Conservation (phyloP, 208 protist species). For the Phytomonas francai region DNA sequence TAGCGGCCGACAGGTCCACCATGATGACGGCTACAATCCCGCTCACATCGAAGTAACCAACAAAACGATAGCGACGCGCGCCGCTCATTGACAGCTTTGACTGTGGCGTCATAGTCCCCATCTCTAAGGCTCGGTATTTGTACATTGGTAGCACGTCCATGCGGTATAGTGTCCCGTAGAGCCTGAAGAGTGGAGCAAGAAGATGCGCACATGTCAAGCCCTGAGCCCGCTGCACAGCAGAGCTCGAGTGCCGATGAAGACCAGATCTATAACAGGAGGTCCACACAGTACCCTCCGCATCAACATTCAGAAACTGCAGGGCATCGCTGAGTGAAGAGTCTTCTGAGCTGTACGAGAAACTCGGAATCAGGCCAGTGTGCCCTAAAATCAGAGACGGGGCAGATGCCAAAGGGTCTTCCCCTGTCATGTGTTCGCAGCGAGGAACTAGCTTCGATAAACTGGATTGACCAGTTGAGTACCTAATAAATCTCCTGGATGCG, state of each 20-base stretch:
- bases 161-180: conserved; percentile 33
- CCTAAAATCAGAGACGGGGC: neutral
- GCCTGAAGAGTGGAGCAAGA: conserved; percentile 39
- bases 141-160: conserved; percentile 55
- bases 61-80: conserved; percentile 53
- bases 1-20: conserved; percentile 39
- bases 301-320: conserved; percentile 65
- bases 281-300: conserved; percentile 61
- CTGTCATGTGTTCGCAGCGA: neutral
- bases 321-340: conserved; percentile 33
- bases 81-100: conserved; percentile 28
- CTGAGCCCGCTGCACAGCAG: conserved; percentile 41
- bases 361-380: conserved; percentile 41
- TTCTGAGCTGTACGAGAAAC: conserved; percentile 27
- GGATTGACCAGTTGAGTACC: neutral
- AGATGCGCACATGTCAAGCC: conserved; percentile 30
- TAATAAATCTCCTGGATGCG: neutral
- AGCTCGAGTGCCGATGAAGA: conserved; percentile 48
- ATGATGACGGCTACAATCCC: conserved; percentile 59
- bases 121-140: conserved; percentile 38
- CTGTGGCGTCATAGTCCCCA: conserved; percentile 45
- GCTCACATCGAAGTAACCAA: conserved; percentile 37
- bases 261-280: conserved; percentile 61
- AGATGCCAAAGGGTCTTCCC: neutral
- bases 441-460: neutral